Conservation (phyloP, 345 rosid species). For the Eucalyptus tenuipes region DNA sequence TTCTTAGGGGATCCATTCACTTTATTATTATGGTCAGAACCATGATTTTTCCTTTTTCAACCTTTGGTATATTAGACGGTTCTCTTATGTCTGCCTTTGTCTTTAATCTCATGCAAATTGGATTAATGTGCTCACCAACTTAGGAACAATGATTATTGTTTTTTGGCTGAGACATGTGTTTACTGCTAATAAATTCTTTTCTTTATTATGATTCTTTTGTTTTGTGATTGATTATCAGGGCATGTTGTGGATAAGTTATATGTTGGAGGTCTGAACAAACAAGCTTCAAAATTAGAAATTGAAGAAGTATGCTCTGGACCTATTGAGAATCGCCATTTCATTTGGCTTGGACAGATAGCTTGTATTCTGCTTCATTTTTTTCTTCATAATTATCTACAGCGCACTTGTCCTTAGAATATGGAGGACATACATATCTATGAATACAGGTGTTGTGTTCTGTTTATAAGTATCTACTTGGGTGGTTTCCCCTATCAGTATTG, state of each 20-base stretch:
- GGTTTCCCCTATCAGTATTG: neutral
- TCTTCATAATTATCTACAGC: neutral
- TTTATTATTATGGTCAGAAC: neutral
- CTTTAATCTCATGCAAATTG: neutral
- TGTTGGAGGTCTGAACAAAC: constrained; percentile 62
- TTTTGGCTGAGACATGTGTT: neutral
- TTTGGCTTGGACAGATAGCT: neutral
- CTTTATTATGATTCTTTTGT: neutral
- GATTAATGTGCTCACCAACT: neutral
- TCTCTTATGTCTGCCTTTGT: neutral
- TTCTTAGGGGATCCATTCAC: neutral
- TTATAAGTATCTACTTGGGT: neutral
- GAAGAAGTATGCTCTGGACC: constrained; percentile 42
- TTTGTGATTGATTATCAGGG: constrained; percentile 5
- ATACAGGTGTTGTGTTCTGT: neutral
- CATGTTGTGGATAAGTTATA: constrained; percentile 52
- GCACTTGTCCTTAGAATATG: neutral
- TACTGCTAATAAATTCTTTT: neutral
- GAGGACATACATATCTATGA: neutral
- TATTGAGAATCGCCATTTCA: neutral
- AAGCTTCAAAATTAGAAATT: constrained; percentile 49
- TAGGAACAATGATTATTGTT: neutral
- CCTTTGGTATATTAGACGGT: neutral
- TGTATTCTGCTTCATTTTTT: neutral
- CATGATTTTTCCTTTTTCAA: neutral